Evolutionary conservation across 2,329 filamentous ascomycete species (phyloP).

Genomic region (Byssochlamys sp.): DNA sequence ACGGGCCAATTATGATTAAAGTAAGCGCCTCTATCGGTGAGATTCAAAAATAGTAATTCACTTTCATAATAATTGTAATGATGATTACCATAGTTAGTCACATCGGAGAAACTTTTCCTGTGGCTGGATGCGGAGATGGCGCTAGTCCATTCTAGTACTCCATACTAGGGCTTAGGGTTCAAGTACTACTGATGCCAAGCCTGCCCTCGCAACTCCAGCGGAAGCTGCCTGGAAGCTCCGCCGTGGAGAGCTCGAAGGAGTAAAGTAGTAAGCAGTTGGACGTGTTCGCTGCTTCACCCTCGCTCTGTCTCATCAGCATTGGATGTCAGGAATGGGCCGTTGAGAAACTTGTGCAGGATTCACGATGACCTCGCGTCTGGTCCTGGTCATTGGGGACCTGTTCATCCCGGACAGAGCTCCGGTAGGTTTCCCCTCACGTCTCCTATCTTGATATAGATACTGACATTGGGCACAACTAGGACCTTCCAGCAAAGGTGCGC

Average conservation of each 20-base stretch:
- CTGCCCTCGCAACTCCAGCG: constrained; percentile 2
- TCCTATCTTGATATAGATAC: constrained; percentile 4
- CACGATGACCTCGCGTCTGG: constrained; percentile 70
- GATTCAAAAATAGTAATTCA: not conserved
- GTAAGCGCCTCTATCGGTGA: not conserved
- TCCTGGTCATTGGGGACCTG: constrained; percentile 83
- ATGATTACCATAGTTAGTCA: not conserved
- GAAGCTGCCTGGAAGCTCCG: not conserved
- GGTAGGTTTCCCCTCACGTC: constrained; percentile 33
- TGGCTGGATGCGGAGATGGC: not conserved
- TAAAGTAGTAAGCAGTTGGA: not conserved
- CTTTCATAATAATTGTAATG: not conserved
- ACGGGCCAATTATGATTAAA: not conserved
- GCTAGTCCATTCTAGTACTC: not conserved
- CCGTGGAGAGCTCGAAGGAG: not conserved
- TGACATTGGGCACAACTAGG: constrained; percentile 29
- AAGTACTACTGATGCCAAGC: not conserved
- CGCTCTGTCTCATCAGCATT: not conserved
- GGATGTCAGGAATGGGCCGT: constrained; percentile 18
- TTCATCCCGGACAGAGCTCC: constrained; percentile 88
- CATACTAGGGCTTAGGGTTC: constrained; percentile 10
- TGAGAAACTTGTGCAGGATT: constrained; percentile 13
- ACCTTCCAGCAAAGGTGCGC: constrained; percentile 77
- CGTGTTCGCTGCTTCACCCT: constrained; percentile 1
- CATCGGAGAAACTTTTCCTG: not conserved